phyloP scores from a whole-genome alignment of 1,284 basidiomycete genomes.

The Trichosporon ovoides region DNA sequence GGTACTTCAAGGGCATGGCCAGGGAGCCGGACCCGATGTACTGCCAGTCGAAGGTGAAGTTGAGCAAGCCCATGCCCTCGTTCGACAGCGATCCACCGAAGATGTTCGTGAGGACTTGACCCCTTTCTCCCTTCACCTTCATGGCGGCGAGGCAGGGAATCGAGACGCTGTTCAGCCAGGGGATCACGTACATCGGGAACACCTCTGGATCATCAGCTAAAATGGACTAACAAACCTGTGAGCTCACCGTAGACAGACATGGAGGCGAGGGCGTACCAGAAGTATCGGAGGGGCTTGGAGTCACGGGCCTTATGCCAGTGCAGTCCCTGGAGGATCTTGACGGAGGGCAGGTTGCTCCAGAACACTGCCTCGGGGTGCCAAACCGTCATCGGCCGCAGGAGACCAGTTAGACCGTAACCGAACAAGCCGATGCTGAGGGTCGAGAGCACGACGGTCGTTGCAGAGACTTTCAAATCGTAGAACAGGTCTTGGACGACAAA shows the following conservation, averaged over 20 bases:
- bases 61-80: slow-evolving; percentile 37
- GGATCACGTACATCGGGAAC: slow-evolving; percentile 53
- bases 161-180: slow-evolving; percentile 34
- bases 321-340: slow-evolving; percentile 34
- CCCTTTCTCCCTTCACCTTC: slow-evolving; percentile 50
- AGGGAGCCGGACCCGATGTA: slow-evolving; percentile 29
- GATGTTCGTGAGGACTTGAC: slow-evolving; percentile 28
- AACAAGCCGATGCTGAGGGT: slow-evolving; percentile 63
- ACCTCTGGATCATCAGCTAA: slow-evolving; percentile 13
- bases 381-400: slow-evolving; percentile 36
- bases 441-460: slow-evolving; percentile 58
- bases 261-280: slow-evolving; percentile 53
- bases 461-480: slow-evolving; percentile 57
- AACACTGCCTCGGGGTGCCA: slow-evolving; percentile 41
- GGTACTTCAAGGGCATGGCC: slow-evolving; percentile 32
- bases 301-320: slow-evolving; percentile 49
- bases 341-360: slow-evolving; percentile 31
- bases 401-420: slow-evolving; percentile 57
- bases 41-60: slow-evolving; percentile 38
- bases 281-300: slow-evolving; percentile 56
- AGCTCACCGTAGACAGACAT: slow-evolving; percentile 20
- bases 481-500: slow-evolving; percentile 59
- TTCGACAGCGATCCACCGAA: slow-evolving; percentile 36
- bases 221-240: background rate
- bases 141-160: slow-evolving; percentile 52